Base-by-base conservation (phyloP, 495 filamentous ascomycete genomes). In the Hamigera avellanea region DNA sequence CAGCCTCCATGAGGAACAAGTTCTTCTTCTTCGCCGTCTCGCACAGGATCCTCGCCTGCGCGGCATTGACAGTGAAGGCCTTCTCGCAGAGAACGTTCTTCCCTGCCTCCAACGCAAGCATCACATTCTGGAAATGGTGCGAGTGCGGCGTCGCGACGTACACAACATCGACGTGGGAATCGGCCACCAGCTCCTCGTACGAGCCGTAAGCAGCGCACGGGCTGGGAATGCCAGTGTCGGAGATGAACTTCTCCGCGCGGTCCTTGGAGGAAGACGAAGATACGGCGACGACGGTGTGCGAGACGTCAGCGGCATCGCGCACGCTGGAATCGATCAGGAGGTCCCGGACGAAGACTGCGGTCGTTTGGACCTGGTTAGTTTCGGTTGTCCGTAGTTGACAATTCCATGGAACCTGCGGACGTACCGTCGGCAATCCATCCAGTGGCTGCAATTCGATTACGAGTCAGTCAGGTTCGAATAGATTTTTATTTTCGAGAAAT, bases 71-170 rank as follows among this genome's bases (percentile, higher is more conserved):
- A 0, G 88, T 95, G 49, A 96, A 81, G 0, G 88, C 74, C 64
- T 96, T 96, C 57, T 95, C 91, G 56, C 85, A 93, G 16, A 95
- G 70, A 2, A 95, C 87, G 46, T 87, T 62, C 65, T 95, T 95
- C 40, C 83, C 83, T 0, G 83, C 84, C 40, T 83, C 70, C 14
- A 94, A 62, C 33, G 75, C 81, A 25, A 93, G 72, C 72, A 86
- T 82, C 32, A 76, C 71, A 52, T 96, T 91, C 55, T 88, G 83
- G 67, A 85, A 95, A 66, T 96, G 89, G 58, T 95, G 89, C 19
- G 83, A 89, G 64, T 95, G 89, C 14, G 89, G 89, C 2, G 89
- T 95, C 12, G 89, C 87, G 35, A 95, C 77, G 54, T 94, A 95
- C 58, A 95, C 64, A 35, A 93, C 84, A 48, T 95, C 88, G 41